Base-by-base conservation (phyloP, 768 basidiomycete genomes). In the Gelatoporia subvermispora region DNA sequence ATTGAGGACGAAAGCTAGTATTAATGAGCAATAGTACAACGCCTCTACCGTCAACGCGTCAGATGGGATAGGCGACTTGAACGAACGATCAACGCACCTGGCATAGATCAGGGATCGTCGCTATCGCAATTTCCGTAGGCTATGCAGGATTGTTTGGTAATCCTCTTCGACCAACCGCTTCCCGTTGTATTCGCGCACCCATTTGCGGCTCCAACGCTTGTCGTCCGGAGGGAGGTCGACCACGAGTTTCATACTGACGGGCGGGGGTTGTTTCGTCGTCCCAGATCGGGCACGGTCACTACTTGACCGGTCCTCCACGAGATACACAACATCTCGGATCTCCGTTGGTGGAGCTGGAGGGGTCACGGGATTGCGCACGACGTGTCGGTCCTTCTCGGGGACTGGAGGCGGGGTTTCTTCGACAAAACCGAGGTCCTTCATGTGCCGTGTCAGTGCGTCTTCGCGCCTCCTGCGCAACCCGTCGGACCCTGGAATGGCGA, bases 81-180 rank as follows among this genome's bases (percentile, higher is more conserved):
- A n/a, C n/a, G n/a, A n/a, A n/a, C n/a, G n/a, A n/a, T n/a, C n/a
- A n/a, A n/a, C n/a, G n/a, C n/a, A n/a, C n/a, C n/a, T n/a, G n/a
- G n/a, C n/a, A n/a, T n/a, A n/a, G n/a, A n/a, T n/a, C n/a, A n/a
- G n/a, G n/a, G n/a, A n/a, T n/a, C n/a, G n/a, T n/a, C n/a, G 28
- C 36, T 31, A 54, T 25, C 53, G 49, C 45, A 55, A 18, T 41
- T 35, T 52, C 8, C 54, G 50, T 31, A 55, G 21, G 46, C 51
- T 21, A 4, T 44, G 44, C 22, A 55, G n/a, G 47, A 55, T 41
- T 36, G 46, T 47, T 18, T 39, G 38, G 24, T 51, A 55, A 35
- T 55, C 50, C 31, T 49, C 35, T 50, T 49, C 50, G 15, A 50
- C 51, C 43, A 43, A 51, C 47, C 54, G 50, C 45, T 55, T 51